These are phyloP conservation scores for Noccaea caerulescens DNA, from an alignment of 345 rosid species.

Conservation along the genomic window DNA sequence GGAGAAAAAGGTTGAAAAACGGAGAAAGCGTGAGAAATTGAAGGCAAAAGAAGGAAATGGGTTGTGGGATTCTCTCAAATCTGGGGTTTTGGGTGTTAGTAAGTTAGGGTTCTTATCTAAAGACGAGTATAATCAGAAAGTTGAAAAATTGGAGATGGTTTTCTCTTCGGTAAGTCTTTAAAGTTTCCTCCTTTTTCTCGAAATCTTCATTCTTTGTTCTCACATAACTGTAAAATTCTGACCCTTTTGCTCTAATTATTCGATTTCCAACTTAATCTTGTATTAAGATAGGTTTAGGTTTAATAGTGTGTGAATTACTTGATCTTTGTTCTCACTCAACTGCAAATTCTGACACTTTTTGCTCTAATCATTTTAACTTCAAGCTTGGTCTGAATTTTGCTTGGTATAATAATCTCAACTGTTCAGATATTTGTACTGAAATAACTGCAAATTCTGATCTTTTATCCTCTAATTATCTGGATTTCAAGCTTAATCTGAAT, in stretches of 20 bases:
- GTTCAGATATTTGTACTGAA: no score
- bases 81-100: constrained; percentile 45
- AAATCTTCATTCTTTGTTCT: background rate
- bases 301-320: background rate
- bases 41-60: constrained; percentile 54
- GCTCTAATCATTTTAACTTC: background rate
- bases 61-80: constrained; percentile 51
- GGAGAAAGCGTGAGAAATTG: constrained; percentile 40
- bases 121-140: constrained; percentile 50
- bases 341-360: background rate
- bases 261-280: background rate
- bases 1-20: constrained; percentile 46
- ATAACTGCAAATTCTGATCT: background rate
- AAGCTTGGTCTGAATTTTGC: background rate
- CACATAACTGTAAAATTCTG: background rate
- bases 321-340: background rate
- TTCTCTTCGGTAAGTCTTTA: constrained; percentile 58
- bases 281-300: background rate
- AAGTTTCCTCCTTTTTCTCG: background rate
- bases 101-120: constrained; percentile 49
- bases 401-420: no score
- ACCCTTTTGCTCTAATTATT: background rate
- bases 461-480: background rate
- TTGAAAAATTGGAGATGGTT: constrained; percentile 61
- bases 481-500: background rate